These are phyloP conservation scores for Exophiala sp. DNA, from an alignment of 2,329 filamentous ascomycete species.

Conservation along the genomic window DNA sequence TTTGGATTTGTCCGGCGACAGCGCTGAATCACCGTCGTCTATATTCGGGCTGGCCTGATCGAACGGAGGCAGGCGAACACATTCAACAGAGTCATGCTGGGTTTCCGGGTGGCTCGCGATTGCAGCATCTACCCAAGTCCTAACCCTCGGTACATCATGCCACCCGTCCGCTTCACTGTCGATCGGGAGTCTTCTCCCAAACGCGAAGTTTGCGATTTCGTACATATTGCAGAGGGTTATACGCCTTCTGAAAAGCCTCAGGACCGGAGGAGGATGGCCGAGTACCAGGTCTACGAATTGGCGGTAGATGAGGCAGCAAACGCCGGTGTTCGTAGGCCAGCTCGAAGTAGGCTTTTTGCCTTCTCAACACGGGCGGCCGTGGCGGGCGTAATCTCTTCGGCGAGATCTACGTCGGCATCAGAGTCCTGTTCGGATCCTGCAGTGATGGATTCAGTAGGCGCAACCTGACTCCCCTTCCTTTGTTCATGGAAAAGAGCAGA, in stretches of 20 bases:
- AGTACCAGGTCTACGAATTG: slow-evolving; percentile 44
- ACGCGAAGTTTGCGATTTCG: slow-evolving; percentile 81
- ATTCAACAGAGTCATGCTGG: slow-evolving; percentile 42
- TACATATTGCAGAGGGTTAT: slow-evolving; percentile 89
- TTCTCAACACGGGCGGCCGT: slow-evolving; percentile 78
- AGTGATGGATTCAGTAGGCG: slow-evolving; percentile 12
- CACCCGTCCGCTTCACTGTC: slow-evolving; percentile 73
- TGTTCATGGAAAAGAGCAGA: slow-evolving; percentile 28
- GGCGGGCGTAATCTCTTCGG: slow-evolving; percentile 61
- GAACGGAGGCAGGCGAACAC: slow-evolving; percentile 42
- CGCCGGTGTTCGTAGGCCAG: slow-evolving; percentile 78
- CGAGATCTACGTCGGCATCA: slow-evolving; percentile 34
- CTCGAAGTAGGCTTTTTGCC: slow-evolving; percentile 77
- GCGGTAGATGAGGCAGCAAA: slow-evolving; percentile 70
- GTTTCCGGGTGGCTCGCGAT: slow-evolving; percentile 45
- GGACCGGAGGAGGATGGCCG: slow-evolving; percentile 27
- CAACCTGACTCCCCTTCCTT: slow-evolving; percentile 14
- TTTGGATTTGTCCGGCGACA: slow-evolving; percentile 27
- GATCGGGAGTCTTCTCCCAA: slow-evolving; percentile 66
- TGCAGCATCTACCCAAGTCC: slow-evolving; percentile 69
- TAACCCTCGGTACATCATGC: slow-evolving; percentile 64
- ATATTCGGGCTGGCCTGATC: slow-evolving; percentile 10
- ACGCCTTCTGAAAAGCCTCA: slow-evolving; percentile 50
- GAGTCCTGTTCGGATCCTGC: slow-evolving; percentile 29
- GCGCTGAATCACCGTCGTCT: slow-evolving; percentile 29